phyloP scores from a whole-genome alignment of 2,329 filamentous ascomycete species.

The Knufia petricola region DNA sequence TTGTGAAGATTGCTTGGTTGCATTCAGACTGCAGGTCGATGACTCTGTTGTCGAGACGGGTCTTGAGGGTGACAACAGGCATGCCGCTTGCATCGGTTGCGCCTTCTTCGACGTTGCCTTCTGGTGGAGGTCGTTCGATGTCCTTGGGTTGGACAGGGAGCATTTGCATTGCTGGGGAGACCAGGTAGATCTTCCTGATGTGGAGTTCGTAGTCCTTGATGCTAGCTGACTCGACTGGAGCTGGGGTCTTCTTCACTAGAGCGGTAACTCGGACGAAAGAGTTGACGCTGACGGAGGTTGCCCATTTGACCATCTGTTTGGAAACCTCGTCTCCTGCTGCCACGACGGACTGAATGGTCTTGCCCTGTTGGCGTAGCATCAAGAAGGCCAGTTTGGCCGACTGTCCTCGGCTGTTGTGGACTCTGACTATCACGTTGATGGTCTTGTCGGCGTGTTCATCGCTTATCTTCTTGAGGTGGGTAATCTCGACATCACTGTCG shows the following conservation, averaged over 20 bases:
- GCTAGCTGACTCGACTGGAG: slow-evolving; percentile 78
- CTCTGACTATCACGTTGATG: slow-evolving; percentile 66
- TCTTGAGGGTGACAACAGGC: slow-evolving; percentile 71
- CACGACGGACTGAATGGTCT: slow-evolving; percentile 74
- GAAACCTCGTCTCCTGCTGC: slow-evolving; percentile 50
- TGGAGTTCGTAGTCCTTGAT: slow-evolving; percentile 78
- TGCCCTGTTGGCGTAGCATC: slow-evolving; percentile 68
- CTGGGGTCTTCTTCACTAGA: slow-evolving; percentile 67
- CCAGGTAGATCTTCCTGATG: slow-evolving; percentile 71
- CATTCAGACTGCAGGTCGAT: slow-evolving; percentile 88
- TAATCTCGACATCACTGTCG: slow-evolving; percentile 45
- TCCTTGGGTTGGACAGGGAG: slow-evolving; percentile 53
- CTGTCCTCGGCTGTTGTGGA: slow-evolving; percentile 82
- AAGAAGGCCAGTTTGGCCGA: slow-evolving; percentile 86
- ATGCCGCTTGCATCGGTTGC: slow-evolving; percentile 43
- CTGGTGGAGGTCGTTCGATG: slow-evolving; percentile 39
- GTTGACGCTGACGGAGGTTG: slow-evolving; percentile 63
- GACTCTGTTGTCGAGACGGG: slow-evolving; percentile 80
- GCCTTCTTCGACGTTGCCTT: slow-evolving; percentile 34
- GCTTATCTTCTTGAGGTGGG: slow-evolving; percentile 51
- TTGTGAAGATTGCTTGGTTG: slow-evolving; percentile 76
- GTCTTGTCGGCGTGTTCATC: slow-evolving; percentile 59
- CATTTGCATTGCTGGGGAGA: slow-evolving; percentile 53
- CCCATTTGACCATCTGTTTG: slow-evolving; percentile 93
- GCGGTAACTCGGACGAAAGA: slow-evolving; percentile 76